Evolutionary conservation across 2,329 filamentous ascomycete species (phyloP).

Genomic region (Fusarium domesticum): DNA sequence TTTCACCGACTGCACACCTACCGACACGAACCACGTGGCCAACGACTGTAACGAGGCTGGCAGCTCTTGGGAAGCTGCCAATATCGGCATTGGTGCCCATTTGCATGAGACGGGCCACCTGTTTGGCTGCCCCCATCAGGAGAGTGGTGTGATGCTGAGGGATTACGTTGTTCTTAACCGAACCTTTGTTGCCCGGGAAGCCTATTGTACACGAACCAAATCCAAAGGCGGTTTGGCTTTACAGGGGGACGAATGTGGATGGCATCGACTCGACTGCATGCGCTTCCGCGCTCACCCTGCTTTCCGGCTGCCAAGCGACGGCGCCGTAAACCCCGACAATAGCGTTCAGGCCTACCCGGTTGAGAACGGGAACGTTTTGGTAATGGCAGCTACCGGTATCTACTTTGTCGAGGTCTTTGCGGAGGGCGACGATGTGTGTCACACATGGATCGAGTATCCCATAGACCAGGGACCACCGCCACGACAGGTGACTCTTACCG

Average conservation of each 20-base stretch:
- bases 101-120: conserved; percentile 87
- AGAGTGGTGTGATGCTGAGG: conserved; percentile 85
- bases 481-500: conserved; percentile 70
- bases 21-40: conserved; percentile 73
- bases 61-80: conserved; percentile 93
- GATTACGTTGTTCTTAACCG: conserved; percentile 85
- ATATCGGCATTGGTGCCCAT: conserved; percentile 89
- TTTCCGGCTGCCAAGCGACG: conserved; percentile 79
- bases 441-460: conserved; percentile 76
- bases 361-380: conserved; percentile 70
- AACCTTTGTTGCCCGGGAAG: conserved; percentile 75
- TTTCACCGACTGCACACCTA: conserved; percentile 87
- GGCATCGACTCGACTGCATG: conserved; percentile 86
- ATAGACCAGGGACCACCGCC: conserved; percentile 61
- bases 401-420: conserved; percentile 80
- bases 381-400: conserved; percentile 77
- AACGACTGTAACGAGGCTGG: conserved; percentile 86
- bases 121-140: conserved; percentile 86
- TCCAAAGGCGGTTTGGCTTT: conserved; percentile 74
- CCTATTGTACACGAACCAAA: conserved; percentile 83
- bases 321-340: conserved; percentile 60
- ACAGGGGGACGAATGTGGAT: conserved; percentile 78
- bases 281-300: conserved; percentile 88
- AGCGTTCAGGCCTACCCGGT: conserved; percentile 85
- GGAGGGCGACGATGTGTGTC: conserved; percentile 78